Evolutionary conservation across 495 filamentous ascomycete genomes (phyloP), one percentile per base, ranked within the genome.

Genomic region (Apodospora peruviana): DNA sequence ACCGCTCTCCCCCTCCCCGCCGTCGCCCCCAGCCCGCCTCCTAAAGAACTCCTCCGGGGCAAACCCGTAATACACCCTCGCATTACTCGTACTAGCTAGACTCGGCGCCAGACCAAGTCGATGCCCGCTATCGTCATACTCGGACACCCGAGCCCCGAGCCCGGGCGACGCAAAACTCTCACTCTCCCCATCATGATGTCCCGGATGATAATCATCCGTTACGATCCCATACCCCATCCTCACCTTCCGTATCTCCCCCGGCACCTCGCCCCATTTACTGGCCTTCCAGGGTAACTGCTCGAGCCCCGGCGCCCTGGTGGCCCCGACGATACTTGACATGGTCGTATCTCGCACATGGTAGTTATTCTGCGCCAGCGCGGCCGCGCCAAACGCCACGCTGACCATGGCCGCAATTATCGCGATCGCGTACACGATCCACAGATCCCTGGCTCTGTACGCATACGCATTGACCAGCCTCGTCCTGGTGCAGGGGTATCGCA

Each of bases 381-480:
- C 41, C 2, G 55, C 45, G 3, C 61, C 61, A n/a, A 65, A 38
- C 16, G 52, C 47, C 10, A 62, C 53, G 34, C 52, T 42, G 14
- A 52, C 27, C 9, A 55, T 2, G 20, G 54, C 45, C 7, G 25
- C 21, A 18, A 51, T 14, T 12, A 65, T 56, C 21, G 56, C 56
- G 9, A 53, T 19, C 0, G 53, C n/a, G 49, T 65, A 65, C 11
- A 56, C 59, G 23, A 61, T 49, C 61, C 61, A 65, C 29, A 65
- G 43, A 29, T 60, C 58, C 7, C 59, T 45, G 0, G 38, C 51
- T 27, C 56, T 52, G 43, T 54, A 65, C 1, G 41, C 37, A 45
- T 61, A 65, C 2, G 55, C 57, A 37, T 58, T 62, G 45, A 37
- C 42, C 10, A 54, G 42, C 17, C 61, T 51, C 10, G 54, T 52